Evolutionary conservation across 176 grass and related monocot species (phyloP).

Genomic region (Paspalum notatum): DNA sequence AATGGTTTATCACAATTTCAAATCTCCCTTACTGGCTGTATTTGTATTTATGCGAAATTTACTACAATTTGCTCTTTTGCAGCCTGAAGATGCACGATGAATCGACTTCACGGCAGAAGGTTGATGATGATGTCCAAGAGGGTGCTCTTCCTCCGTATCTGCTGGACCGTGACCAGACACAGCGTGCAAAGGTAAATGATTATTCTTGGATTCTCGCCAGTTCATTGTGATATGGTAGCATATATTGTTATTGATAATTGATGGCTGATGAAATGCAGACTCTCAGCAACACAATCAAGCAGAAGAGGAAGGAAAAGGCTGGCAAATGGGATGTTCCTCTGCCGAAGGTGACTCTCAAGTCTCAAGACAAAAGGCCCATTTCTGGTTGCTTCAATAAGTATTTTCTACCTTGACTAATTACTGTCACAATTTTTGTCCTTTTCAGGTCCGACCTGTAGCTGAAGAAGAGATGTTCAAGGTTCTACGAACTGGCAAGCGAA

Average conservation of each 20-base stretch:
- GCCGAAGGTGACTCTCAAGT: slow-evolving; percentile 61
- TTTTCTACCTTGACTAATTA: slow-evolving; percentile 9
- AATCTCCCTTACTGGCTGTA: not conserved
- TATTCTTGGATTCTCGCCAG: not conserved
- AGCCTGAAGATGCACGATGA: slow-evolving; percentile 93
- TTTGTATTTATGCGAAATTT: not conserved
- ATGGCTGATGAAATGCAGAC: slow-evolving; percentile 49
- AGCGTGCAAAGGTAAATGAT: slow-evolving; percentile 66
- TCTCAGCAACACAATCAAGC: slow-evolving; percentile 93
- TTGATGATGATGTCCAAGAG: slow-evolving; percentile 71
- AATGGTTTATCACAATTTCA: not conserved
- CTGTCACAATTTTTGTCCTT: not conserved
- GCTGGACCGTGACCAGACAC: slow-evolving; percentile 82
- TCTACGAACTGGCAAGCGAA: slow-evolving; percentile 71
- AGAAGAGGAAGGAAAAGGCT: slow-evolving; percentile 90
- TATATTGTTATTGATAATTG: not conserved
- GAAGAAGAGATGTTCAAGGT: slow-evolving; percentile 94
- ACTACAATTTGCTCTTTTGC: slow-evolving; percentile 16
- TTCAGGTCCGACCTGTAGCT: slow-evolving; percentile 77
- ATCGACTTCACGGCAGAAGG: slow-evolving; percentile 76
- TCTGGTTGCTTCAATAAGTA: not conserved
- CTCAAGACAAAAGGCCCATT: not conserved
- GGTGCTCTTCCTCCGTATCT: slow-evolving; percentile 83
- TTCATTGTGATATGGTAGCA: not conserved
- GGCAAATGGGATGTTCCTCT: slow-evolving; percentile 94